These are phyloP conservation scores for Rhynchosporium agropyri DNA, from an alignment of 2,329 filamentous ascomycete genomes.

Conservation along the genomic window DNA sequence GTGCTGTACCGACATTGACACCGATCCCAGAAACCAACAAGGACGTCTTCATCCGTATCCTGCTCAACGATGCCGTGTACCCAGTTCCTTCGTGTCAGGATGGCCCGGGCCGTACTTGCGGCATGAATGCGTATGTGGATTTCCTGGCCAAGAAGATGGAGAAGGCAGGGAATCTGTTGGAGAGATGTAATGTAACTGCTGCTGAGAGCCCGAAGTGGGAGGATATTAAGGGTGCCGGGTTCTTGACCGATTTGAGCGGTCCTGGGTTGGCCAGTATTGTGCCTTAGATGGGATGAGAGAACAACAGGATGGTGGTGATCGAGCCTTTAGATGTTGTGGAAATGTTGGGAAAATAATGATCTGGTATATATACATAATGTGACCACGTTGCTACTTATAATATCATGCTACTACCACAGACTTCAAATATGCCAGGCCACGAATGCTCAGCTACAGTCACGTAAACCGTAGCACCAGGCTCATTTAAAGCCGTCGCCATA, in stretches of 20 bases:
- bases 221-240: conserved; percentile 51
- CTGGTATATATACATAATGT: neutral
- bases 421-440: too few species aligned
- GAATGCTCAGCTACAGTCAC: too few species aligned
- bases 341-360: too few species aligned
- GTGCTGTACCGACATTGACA: conserved; percentile 11
- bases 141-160: conserved; percentile 22
- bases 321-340: neutral
- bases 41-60: conserved; percentile 56
- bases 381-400: neutral
- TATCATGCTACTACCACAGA: too few species aligned
- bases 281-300: conserved; percentile 21
- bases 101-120: conserved; percentile 58
- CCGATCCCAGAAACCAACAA: conserved; percentile 32
- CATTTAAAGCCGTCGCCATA: too few species aligned
- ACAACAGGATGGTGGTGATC: neutral
- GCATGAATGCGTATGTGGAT: conserved; percentile 42
- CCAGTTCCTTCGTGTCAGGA: conserved; percentile 56
- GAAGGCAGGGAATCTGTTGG: conserved; percentile 27
- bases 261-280: conserved; percentile 29
- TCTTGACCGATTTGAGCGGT: conserved; percentile 49
- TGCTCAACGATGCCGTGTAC: conserved; percentile 66
- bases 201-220: conserved; percentile 44
- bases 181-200: conserved; percentile 46
- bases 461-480: too few species aligned